Conservation (phyloP, 345 rosid species). For the Citrus cavaleriei region DNA sequence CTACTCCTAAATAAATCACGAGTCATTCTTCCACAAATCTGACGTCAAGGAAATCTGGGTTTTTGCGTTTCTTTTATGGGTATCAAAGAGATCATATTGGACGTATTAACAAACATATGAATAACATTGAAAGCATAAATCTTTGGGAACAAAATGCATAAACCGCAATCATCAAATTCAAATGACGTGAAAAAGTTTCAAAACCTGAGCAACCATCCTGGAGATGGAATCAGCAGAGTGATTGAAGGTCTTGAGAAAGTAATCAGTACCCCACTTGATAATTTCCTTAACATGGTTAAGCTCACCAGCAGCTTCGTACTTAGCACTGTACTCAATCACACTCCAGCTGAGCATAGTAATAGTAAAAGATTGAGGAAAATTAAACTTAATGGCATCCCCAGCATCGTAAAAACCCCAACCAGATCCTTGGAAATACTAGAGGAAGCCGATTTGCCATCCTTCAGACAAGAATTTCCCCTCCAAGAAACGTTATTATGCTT, state of each 20-base stretch:
- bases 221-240: constrained; percentile 68
- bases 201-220: constrained; percentile 65
- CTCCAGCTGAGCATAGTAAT: constrained; percentile 99
- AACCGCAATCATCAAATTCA: background rate
- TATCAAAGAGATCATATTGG: background rate
- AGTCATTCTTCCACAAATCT: background rate
- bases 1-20: background rate
- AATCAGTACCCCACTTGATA: constrained; percentile 95
- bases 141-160: background rate
- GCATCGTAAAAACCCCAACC: constrained; percentile 92
- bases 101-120: background rate
- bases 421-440: constrained; percentile 56
- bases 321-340: constrained; percentile 90
- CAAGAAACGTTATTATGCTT: constrained; percentile 91
- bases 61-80: background rate
- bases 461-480: constrained; percentile 81
- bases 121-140: background rate
- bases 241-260: constrained; percentile 88
- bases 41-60: background rate
- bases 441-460: constrained; percentile 68
- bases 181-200: background rate
- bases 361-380: constrained; percentile 84
- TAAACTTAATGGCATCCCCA: constrained; percentile 93
- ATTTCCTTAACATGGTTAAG: constrained; percentile 81
- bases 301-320: constrained; percentile 92